phyloP scores from a whole-genome alignment of 176 grass and related monocot genomes.

The Eremochloa ophiuroides region DNA sequence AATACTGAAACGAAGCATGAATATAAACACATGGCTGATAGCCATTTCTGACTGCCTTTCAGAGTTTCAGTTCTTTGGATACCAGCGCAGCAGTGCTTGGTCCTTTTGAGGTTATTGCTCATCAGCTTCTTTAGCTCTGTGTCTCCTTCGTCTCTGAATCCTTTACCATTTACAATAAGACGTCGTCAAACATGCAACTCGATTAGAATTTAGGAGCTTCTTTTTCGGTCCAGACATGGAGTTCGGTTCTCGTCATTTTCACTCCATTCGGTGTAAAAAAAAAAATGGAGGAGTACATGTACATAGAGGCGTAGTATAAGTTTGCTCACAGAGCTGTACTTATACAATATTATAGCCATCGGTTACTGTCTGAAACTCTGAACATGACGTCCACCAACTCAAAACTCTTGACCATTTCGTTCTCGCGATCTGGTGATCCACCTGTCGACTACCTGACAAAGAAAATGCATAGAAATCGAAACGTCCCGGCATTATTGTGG shows the following conservation, averaged over 20 bases:
- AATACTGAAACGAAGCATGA: background rate
- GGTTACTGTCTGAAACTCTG: background rate
- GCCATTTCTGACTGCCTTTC: background rate
- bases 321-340: background rate
- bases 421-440: background rate
- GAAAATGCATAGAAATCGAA: background rate
- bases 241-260: constrained; percentile 1
- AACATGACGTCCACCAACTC: constrained; percentile 32
- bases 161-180: background rate
- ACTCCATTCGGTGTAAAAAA: background rate
- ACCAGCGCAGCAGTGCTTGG: background rate
- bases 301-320: background rate
- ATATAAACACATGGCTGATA: background rate
- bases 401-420: constrained; percentile 28
- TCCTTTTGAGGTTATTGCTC: background rate
- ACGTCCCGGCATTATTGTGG: background rate
- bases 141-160: background rate
- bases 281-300: background rate
- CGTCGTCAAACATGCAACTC: background rate
- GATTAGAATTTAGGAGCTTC: background rate
- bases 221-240: background rate
- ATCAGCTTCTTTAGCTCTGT: background rate
- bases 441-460: constrained; percentile 2
- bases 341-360: background rate
- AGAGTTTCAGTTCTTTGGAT: background rate